Evolutionary conservation across 148 eudicot species (phyloP).

Genomic region (Drosera capensis): DNA sequence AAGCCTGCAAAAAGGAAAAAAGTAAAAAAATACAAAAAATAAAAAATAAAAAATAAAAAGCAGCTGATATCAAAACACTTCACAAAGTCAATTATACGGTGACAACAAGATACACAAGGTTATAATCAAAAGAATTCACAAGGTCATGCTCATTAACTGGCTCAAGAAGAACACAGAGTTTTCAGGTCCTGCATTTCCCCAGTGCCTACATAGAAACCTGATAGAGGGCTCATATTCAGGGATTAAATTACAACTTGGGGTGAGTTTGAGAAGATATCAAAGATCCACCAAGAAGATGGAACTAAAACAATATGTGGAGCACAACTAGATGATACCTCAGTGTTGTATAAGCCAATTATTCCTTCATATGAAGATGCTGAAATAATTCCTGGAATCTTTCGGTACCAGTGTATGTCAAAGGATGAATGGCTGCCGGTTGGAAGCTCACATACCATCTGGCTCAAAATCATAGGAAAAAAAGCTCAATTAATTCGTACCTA

Average conservation of each 20-base stretch:
- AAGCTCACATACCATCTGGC: conserved; percentile 83
- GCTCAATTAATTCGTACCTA: neutral
- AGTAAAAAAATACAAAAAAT: neutral
- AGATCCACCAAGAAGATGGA: neutral
- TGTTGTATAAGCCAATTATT: conserved; percentile 77
- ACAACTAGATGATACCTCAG: conserved; percentile 51
- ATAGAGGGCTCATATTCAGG: too few species aligned
- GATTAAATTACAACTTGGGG: too few species aligned
- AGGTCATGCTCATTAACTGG: too few species aligned
- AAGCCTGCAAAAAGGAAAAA: conserved; percentile 20
- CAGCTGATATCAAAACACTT: neutral
- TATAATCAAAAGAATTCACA: too few species aligned
- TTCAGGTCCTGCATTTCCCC: too few species aligned
- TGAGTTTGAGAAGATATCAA: neutral
- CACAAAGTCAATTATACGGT: neutral
- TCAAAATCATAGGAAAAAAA: conserved; percentile 5
- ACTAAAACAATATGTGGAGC: neutral
- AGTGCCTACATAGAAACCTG: too few species aligned
- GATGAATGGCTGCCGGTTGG: conserved; percentile 93
- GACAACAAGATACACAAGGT: too few species aligned
- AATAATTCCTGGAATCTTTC: conserved; percentile 81
- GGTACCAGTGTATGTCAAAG: conserved; percentile 95
- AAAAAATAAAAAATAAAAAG: neutral
- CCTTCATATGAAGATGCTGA: conserved; percentile 99
- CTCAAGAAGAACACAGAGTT: too few species aligned